A percentile compares a stretch with the other conserved stretches of the same genome.
Evolutionary conservation across 768 basidiomycete genomes (phyloP).

Genomic region (Brasilioporus rufonigricans): DNA sequence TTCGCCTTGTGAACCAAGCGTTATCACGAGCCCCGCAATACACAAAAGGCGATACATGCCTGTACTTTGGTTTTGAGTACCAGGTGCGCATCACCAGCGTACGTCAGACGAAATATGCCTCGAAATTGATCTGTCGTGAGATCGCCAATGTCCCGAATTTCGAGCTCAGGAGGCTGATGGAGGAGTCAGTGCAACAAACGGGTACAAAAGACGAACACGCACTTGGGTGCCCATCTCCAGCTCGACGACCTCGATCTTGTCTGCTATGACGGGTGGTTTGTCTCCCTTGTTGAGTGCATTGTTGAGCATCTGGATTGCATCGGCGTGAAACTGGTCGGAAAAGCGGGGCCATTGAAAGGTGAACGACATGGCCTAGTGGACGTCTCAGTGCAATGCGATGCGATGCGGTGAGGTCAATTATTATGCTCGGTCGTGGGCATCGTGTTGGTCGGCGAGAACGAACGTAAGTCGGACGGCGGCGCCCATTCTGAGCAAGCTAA

Average conservation of each 20-base stretch:
- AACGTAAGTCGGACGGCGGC: slow-evolving; percentile 11
- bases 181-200: not conserved
- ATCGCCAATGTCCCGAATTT: slow-evolving; percentile 97
- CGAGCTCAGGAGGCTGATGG: slow-evolving; percentile 90
- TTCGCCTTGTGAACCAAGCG: slow-evolving; percentile 63
- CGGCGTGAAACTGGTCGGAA: slow-evolving; percentile 93
- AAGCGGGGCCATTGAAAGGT: slow-evolving; percentile 97
- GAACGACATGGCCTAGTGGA: slow-evolving; percentile 61
- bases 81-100: slow-evolving; percentile 88
- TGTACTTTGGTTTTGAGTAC: slow-evolving; percentile 91
- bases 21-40: slow-evolving; percentile 6
- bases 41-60: slow-evolving; percentile 42
- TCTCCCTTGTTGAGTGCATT: slow-evolving; percentile 96
- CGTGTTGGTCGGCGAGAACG: slow-evolving; percentile 15
- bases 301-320: slow-evolving; percentile 96
- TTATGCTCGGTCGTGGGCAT: slow-evolving; percentile 18
- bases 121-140: slow-evolving; percentile 93
- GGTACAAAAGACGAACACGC: slow-evolving; percentile 13
- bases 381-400: not conserved
- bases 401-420: slow-evolving; percentile 4
- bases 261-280: slow-evolving; percentile 96
- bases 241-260: slow-evolving; percentile 96
- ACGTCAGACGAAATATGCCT: slow-evolving; percentile 94
- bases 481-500: not conserved
- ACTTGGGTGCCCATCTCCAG: slow-evolving; percentile 99